Base-by-base conservation (phyloP, 1,284 basidiomycete species). In the Cutaneotrichosporon spelunceum region DNA sequence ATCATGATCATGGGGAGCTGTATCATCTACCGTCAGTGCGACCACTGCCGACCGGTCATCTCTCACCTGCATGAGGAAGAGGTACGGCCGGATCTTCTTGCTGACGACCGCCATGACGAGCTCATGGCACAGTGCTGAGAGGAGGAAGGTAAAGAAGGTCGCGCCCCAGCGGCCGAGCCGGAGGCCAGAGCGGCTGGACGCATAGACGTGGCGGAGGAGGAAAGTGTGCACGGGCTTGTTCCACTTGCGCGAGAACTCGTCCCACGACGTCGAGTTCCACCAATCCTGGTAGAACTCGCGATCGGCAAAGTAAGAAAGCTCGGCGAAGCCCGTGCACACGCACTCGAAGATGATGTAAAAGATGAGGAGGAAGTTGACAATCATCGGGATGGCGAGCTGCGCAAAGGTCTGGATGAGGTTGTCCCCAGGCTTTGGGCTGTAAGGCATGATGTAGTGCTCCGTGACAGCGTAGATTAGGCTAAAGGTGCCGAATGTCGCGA, bases 231-330 rank as follows among this genome's bases (percentile, higher is more conserved):
- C 81, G 2, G 81, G 81, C 69, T 90, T 91, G 81, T 96, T 96
- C 93, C 93, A 96, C 80, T 94, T 93, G 53, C 93, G 87, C 7
- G 91, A 89, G 78, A 96, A 99, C 76, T 97, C 92, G 73, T 97
- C 96, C 89, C 91, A 95, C 3, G 89, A 90, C 0, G 89, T 93
- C 1, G 91, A 91, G 80, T 98, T 99, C 95, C 95, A 98, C 90
- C 93, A 97, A 75, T 97, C 94, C 78, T 93, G 90, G 78, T 98
- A 99, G 78, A 98, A 98, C 69, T 93, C 90, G 47, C 95, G 84
- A 76, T 99, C 95, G 27, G 93, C 93, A 74, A 98, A 99, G 74
- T 86, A 88, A 10, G 91, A 90, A 33, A 94, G 80, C 78, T 98
- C 95, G 3, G 93, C 93, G 74, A 98, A 97, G 11, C 83, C 92